These are phyloP conservation scores for Naganishia vishniacii DNA, from an alignment of 768 basidiomycete genomes.

Conservation along the genomic window DNA sequence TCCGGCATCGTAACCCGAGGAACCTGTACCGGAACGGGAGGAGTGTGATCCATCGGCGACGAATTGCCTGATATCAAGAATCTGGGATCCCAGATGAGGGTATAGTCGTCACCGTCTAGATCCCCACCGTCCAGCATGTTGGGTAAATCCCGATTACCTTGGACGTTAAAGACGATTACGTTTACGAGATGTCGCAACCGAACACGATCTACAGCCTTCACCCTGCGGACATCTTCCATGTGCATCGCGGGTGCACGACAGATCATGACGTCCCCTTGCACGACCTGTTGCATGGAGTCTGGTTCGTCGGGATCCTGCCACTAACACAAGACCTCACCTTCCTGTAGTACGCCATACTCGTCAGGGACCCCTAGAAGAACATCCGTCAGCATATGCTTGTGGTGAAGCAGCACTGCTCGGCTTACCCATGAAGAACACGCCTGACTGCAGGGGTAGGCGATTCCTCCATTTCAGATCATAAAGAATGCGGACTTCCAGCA, in stretches of 20 bases:
- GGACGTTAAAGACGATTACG: constrained; percentile 45
- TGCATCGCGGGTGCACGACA: constrained; percentile 42
- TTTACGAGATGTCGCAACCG: constrained; percentile 44
- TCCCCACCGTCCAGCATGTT: constrained; percentile 47
- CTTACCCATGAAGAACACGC: constrained; percentile 46
- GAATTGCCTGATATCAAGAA: constrained; percentile 34
- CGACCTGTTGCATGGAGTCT: constrained; percentile 29
- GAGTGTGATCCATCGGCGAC: constrained; percentile 41
- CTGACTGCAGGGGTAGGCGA: constrained; percentile 37
- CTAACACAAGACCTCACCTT: constrained; percentile 45
- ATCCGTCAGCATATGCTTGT: no score
- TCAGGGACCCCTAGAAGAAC: constrained; percentile 41
- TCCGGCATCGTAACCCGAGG: constrained; percentile 35
- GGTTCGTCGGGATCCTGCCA: constrained; percentile 35
- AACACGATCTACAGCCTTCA: constrained; percentile 41
- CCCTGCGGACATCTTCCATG: constrained; percentile 42
- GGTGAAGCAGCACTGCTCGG: no score
- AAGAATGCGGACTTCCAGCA: constrained; percentile 42
- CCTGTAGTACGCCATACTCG: constrained; percentile 38
- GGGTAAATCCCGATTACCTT: constrained; percentile 39
- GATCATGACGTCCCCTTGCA: constrained; percentile 35
- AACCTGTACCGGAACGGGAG: constrained; percentile 35
- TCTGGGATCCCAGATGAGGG: constrained; percentile 46
- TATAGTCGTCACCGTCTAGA: constrained; percentile 45
- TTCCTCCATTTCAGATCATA: constrained; percentile 47